phyloP scores from a whole-genome alignment of 257 asterid species.

The Galeopsis tetrahit region DNA sequence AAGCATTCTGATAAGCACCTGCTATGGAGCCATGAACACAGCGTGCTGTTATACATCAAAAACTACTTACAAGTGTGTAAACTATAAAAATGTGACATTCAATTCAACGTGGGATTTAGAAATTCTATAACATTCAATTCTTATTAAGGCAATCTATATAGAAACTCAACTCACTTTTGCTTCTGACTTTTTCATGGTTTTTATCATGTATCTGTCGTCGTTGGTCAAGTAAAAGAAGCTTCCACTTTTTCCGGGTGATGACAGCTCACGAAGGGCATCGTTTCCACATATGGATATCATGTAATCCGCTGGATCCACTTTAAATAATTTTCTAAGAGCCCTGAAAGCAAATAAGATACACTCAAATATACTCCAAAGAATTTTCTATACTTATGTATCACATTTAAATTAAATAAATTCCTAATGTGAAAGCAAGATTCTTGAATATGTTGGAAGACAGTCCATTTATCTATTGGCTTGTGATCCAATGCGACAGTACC shows the following conservation, averaged over 20 bases:
- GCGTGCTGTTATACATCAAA: slow-evolving; percentile 20
- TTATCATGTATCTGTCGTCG: slow-evolving; percentile 94
- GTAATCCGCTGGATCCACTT: slow-evolving; percentile 98
- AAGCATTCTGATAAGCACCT: slow-evolving; percentile 95
- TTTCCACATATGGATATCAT: slow-evolving; percentile 95
- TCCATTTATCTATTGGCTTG: slow-evolving; percentile 16
- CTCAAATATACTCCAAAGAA: neutral
- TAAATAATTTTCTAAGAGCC: slow-evolving; percentile 78
- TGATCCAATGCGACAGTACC: slow-evolving; percentile 36
- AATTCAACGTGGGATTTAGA: slow-evolving; percentile 1
- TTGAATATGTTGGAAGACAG: neutral
- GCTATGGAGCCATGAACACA: slow-evolving; percentile 36
- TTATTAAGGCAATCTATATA: neutral
- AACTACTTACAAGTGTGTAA: neutral
- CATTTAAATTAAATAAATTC: neutral
- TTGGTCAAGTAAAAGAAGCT: slow-evolving; percentile 94
- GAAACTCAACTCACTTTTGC: slow-evolving; percentile 81
- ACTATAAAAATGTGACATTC: neutral
- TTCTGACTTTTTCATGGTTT: slow-evolving; percentile 93
- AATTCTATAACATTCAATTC: too few species aligned
- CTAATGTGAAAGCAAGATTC: neutral
- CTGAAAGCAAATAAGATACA: slow-evolving; percentile 46
- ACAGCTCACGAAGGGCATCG: slow-evolving; percentile 95
- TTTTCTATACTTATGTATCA: neutral
- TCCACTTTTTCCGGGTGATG: slow-evolving; percentile 98